Evolutionary conservation across 2,329 filamentous ascomycete genomes (phyloP), one percentile per base, ranked within the genome.

Genomic region (Pyrenophora graminea): DNA sequence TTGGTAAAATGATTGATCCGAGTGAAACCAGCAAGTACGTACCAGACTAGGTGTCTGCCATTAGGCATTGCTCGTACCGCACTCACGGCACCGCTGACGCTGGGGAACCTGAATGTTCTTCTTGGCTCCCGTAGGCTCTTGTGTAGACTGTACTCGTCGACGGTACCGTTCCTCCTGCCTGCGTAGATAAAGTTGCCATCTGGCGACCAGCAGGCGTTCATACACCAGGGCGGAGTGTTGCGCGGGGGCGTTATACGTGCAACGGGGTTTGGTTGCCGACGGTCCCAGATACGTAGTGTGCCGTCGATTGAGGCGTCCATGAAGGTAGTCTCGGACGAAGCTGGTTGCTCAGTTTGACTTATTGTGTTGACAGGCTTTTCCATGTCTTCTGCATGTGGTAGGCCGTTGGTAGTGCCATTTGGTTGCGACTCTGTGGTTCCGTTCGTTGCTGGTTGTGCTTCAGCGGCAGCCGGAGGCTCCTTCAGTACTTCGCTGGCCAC

Each of bases 111-210:
- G 71, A 99, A 89, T 0, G 85, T 84, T 30, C 94, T 83, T 62
- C 89, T 85, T 0, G 92, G 87, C 57, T 85, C 82, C 75, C 88
- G 88, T 1, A 90, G 81, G 1, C 86, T 82, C 64, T 91, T 91
- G 70, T 94, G 90, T 15, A 99, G 80, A 66, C 85, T 91, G 74
- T 89, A 99, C 74, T 99, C 94, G 62, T 99, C 94, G 0, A 99
- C 94, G 0, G 91, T 95, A 44, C 91, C 84, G 72, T 97, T 97
- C 51, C 94, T 82, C 23, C 94, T 82, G 0, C 94, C 94, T 0
- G 89, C 92, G 74, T 96, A 99, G 64, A 99, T 92, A 73, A 85
- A 91, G 74, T 97, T 97, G 12, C 94, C 94, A 70, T 97, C 90
- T 0, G 91, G 91, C 47, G 89, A 93, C 94, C 94, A 99, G 76